phyloP scores from a whole-genome alignment of 176 grass and related monocot species.

The Elaeis guineensis region DNA sequence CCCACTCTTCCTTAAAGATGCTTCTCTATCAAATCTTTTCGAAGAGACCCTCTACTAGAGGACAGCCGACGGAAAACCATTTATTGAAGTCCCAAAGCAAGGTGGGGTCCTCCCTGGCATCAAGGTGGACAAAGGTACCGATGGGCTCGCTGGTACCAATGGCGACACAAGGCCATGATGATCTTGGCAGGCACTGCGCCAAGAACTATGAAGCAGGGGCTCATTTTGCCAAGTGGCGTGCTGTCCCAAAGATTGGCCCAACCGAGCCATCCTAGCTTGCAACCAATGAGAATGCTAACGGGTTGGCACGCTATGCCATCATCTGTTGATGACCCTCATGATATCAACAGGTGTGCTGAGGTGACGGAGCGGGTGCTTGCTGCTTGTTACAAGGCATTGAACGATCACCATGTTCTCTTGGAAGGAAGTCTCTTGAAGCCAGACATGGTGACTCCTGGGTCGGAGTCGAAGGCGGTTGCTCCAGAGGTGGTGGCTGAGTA shows the following conservation, averaged over 20 bases:
- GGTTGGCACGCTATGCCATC: conserved; percentile 14
- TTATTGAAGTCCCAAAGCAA: conserved; percentile 21
- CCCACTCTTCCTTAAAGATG: too few relatives aligned
- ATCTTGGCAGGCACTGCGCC: conserved; percentile 21
- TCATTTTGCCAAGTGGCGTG: conserved; percentile 28
- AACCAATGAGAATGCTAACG: not conserved
- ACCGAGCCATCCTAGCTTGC: conserved; percentile 18
- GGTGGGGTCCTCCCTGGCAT: conserved; percentile 25
- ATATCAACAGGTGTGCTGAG: conserved; percentile 15
- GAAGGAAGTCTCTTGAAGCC: conserved; percentile 22
- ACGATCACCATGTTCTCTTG: conserved; percentile 18
- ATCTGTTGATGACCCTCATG: conserved; percentile 23
- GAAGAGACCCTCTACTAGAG: conserved; percentile 26
- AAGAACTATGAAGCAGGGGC: conserved; percentile 20
- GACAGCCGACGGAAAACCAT: conserved; percentile 12
- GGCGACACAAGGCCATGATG: conserved; percentile 18
- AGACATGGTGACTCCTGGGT: conserved; percentile 9
- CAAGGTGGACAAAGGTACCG: conserved; percentile 24
- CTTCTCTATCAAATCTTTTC: too few relatives aligned
- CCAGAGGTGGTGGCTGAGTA: not conserved
- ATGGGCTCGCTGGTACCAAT: conserved; percentile 17
- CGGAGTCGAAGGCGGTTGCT: not conserved
- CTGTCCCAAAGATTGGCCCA: conserved; percentile 18
- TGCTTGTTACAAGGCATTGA: conserved; percentile 24
- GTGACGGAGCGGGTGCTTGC: conserved; percentile 20